Percentiles rank a stretch among this genome's conserved stretches.
These are phyloP conservation scores for Onygena corvina DNA, from an alignment of 2,329 filamentous ascomycete genomes.

Conservation along the genomic window DNA sequence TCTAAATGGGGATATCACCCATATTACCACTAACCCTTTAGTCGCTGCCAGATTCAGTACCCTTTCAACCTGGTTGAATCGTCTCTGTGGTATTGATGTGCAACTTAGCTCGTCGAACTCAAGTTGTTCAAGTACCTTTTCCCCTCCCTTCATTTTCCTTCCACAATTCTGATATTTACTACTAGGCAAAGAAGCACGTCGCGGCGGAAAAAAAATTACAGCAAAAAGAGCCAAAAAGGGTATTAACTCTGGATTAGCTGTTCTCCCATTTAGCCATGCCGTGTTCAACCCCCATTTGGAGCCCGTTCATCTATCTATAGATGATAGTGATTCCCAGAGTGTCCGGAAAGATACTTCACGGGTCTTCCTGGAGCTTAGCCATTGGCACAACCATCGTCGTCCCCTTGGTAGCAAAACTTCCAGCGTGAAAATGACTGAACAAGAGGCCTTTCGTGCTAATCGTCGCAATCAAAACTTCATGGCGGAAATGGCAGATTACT, in stretches of 20 bases:
- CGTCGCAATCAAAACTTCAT: constrained; percentile 52
- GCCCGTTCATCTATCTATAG: constrained; percentile 18
- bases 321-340: constrained; percentile 8
- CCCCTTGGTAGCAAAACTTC: constrained; percentile 16
- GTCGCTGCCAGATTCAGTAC: constrained; percentile 15
- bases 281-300: constrained; percentile 22
- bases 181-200: background rate
- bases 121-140: constrained; percentile 1
- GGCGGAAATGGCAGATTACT: constrained; percentile 55
- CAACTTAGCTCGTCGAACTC: background rate
- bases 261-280: constrained; percentile 20
- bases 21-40: constrained; percentile 5
- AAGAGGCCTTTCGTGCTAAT: constrained; percentile 30
- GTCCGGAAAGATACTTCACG: constrained; percentile 12
- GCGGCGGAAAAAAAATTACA: background rate
- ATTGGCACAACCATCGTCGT: constrained; percentile 27
- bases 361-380: constrained; percentile 24
- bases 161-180: background rate
- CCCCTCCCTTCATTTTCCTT: background rate
- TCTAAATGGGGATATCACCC: background rate
- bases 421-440: constrained; percentile 15
- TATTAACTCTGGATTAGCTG: background rate
- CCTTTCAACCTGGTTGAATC: constrained; percentile 9
- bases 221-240: background rate
- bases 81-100: background rate